phyloP scores from a whole-genome alignment of 768 basidiomycete species.

The Mycena filopes region DNA sequence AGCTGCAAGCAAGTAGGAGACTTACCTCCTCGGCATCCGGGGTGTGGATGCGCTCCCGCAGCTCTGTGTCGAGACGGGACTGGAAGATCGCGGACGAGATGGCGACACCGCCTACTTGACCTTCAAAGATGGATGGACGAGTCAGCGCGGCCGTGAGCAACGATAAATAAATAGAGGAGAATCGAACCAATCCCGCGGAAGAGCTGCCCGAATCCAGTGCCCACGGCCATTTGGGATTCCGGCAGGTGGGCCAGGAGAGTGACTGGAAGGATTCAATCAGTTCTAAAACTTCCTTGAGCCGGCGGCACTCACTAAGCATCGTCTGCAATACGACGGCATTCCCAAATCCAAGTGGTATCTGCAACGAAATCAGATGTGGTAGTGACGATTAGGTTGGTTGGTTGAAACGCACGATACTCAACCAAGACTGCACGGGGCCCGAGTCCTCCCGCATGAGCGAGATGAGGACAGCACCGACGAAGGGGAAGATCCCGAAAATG shows the following conservation, averaged over 20 bases:
- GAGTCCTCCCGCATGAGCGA: slow-evolving; percentile 58
- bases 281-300: neutral
- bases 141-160: too few species aligned
- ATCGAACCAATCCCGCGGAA: slow-evolving; percentile 70
- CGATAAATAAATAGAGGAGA: too few species aligned
- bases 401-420: slow-evolving; percentile 49
- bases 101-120: slow-evolving; percentile 79
- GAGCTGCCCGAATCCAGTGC: slow-evolving; percentile 74
- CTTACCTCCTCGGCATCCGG: slow-evolving; percentile 16
- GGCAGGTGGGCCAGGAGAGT: slow-evolving; percentile 63
- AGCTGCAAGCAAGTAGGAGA: slow-evolving; percentile 54
- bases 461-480: slow-evolving; percentile 58
- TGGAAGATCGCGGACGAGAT: slow-evolving; percentile 78
- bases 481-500: slow-evolving; percentile 72
- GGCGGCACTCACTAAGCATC: slow-evolving; percentile 53
- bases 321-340: slow-evolving; percentile 76
- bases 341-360: slow-evolving; percentile 74
- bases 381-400: too few species aligned
- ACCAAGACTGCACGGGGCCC: slow-evolving; percentile 54
- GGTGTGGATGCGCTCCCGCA: slow-evolving; percentile 59
- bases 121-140: slow-evolving; percentile 40
- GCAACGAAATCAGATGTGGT: too few species aligned
- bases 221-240: slow-evolving; percentile 74
- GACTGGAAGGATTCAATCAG: slow-evolving; percentile 8
- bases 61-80: slow-evolving; percentile 61